These are phyloP conservation scores for Candida sp. DNA, from an alignment of 1,139 yeast genomes.

Conservation along the genomic window DNA sequence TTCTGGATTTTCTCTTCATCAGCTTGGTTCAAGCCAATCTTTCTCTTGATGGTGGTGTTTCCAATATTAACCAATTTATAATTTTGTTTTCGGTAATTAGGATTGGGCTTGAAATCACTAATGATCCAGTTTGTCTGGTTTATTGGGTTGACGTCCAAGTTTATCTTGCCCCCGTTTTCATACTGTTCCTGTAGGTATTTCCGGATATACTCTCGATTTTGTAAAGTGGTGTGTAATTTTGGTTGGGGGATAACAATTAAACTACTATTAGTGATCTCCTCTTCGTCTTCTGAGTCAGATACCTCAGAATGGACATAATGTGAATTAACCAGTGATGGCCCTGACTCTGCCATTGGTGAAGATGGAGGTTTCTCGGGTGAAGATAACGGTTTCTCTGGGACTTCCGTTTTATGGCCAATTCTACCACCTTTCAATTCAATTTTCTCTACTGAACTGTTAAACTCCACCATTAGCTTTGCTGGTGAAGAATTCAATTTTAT, in stretches of 20 bases:
- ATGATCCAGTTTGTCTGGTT: conserved; percentile 34
- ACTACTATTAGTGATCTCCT: neutral
- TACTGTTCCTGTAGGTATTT: conserved; percentile 18
- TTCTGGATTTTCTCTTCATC: conserved; percentile 27
- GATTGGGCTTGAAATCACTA: conserved; percentile 45
- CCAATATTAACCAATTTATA: conserved; percentile 11
- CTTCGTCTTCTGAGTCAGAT: conserved; percentile 16
- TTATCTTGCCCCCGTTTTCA: conserved; percentile 17
- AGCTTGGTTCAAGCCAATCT: conserved; percentile 22
- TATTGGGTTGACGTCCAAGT: conserved; percentile 25
- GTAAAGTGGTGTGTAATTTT: conserved; percentile 18
- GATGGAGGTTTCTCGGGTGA: neutral
- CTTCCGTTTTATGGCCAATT: too few species aligned
- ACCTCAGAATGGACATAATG: too few species aligned
- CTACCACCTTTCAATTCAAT: neutral
- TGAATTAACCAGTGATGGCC: too few species aligned
- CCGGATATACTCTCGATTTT: conserved; percentile 26
- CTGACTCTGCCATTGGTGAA: neutral
- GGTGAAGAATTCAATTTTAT: neutral
- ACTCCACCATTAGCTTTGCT: neutral
- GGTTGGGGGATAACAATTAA: conserved; percentile 7
- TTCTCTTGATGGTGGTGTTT: conserved; percentile 1
- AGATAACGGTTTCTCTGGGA: too few species aligned
- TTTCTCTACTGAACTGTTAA: neutral
- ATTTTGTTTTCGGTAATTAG: conserved; percentile 18